phyloP scores from a whole-genome alignment of 192 early-diverging fungal genomes.

The Phlyctochytrium arcticum region DNA sequence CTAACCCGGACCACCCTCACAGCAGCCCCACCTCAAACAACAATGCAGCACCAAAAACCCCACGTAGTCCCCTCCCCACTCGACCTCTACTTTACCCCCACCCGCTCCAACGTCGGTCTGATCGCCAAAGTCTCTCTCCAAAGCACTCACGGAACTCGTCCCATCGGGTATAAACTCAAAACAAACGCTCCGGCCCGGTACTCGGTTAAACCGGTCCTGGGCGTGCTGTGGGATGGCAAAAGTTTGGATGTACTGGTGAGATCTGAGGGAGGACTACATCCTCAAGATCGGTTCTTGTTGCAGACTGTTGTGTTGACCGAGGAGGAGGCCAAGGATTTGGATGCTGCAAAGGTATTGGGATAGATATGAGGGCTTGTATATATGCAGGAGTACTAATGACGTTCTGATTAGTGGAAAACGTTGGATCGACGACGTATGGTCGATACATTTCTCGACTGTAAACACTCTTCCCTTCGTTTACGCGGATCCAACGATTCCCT shows the following conservation, averaged over 20 bases:
- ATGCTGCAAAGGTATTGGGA: slow-evolving; percentile 49
- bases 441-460: slow-evolving; percentile 20
- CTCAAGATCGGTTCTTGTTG: slow-evolving; percentile 51
- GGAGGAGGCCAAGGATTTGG: slow-evolving; percentile 40
- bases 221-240: slow-evolving; percentile 38
- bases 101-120: not conserved
- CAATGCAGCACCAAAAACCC: not conserved
- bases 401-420: slow-evolving; percentile 12
- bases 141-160: slow-evolving; percentile 34
- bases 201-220: slow-evolving; percentile 51
- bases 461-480: slow-evolving; percentile 2
- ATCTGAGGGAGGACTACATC: slow-evolving; percentile 25
- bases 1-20: not conserved
- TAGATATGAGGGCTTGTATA: too few relatives aligned
- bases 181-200: slow-evolving; percentile 59
- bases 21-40: not conserved
- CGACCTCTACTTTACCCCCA: not conserved
- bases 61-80: not conserved
- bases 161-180: slow-evolving; percentile 57
- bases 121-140: slow-evolving; percentile 26
- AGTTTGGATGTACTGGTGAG: slow-evolving; percentile 40
- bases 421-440: slow-evolving; percentile 14
- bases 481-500: too few relatives aligned
- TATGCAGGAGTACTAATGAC: too few relatives aligned
- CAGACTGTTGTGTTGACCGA: slow-evolving; percentile 47